Percentiles rank a stretch among this genome's conserved stretches.
phyloP scores from a whole-genome alignment of 1,139 yeast species.

The Taiozyma sp. region DNA sequence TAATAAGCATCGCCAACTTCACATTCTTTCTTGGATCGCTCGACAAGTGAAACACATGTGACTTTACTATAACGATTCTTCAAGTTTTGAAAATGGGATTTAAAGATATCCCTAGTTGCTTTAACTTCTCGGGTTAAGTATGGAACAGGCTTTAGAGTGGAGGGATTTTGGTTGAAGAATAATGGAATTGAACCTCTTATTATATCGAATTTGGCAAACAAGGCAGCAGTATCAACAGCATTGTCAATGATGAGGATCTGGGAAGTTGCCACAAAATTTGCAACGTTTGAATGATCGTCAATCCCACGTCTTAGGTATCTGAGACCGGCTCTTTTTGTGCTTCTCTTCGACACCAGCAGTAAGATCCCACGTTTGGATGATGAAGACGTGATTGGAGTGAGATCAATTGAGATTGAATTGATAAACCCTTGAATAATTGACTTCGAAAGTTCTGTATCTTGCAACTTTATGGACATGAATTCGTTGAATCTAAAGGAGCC shows the following conservation, averaged over 20 bases:
- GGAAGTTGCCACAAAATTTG: slow-evolving; percentile 43
- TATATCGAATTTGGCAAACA: slow-evolving; percentile 23
- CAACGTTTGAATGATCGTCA: slow-evolving; percentile 39
- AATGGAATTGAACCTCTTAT: slow-evolving; percentile 45
- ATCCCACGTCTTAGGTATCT: slow-evolving; percentile 42
- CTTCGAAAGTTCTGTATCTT: not conserved
- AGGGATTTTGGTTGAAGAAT: slow-evolving; percentile 47
- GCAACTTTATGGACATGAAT: slow-evolving; percentile 10
- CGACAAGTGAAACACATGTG: slow-evolving; percentile 33
- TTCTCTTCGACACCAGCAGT: slow-evolving; percentile 32
- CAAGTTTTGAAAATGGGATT: slow-evolving; percentile 29
- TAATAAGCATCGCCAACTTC: slow-evolving; percentile 31
- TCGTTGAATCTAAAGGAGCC: slow-evolving; percentile 30
- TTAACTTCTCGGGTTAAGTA: slow-evolving; percentile 26
- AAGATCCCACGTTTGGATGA: slow-evolving; percentile 13
- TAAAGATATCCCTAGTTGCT: slow-evolving; percentile 26
- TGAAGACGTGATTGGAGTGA: slow-evolving; percentile 5
- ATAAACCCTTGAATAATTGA: slow-evolving; percentile 35
- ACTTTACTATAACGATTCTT: slow-evolving; percentile 24
- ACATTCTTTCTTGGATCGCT: slow-evolving; percentile 30
- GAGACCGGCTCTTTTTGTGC: slow-evolving; percentile 38
- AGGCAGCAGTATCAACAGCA: not conserved
- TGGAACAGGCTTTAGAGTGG: slow-evolving; percentile 42
- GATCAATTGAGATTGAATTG: slow-evolving; percentile 18
- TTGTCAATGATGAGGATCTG: slow-evolving; percentile 25